Evolutionary conservation across 106 monocot species (phyloP).

Genomic region (Dioscorea alata): DNA sequence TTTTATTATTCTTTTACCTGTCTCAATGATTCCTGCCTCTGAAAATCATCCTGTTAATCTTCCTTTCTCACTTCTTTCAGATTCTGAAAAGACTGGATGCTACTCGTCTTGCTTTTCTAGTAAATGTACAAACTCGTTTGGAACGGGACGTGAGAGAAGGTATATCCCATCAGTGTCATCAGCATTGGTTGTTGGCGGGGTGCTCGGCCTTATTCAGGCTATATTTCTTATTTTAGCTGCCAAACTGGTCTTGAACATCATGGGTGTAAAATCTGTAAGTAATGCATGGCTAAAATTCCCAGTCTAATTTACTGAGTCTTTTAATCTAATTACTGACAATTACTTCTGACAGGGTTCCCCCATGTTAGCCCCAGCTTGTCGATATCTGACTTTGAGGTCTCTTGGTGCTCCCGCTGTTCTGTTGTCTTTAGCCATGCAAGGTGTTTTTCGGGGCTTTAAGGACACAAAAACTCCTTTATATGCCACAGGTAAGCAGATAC

Average conservation of each 20-base stretch:
- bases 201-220: constrained; percentile 65
- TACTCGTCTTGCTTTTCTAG: background rate
- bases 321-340: too few relatives aligned
- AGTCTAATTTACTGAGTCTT: too few relatives aligned
- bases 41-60: background rate
- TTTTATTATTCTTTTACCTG: too few relatives aligned
- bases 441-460: constrained; percentile 67
- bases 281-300: too few relatives aligned
- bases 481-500: constrained; percentile 42
- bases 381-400: constrained; percentile 53
- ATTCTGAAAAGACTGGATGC: constrained; percentile 14
- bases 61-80: constrained; percentile 21
- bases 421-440: constrained; percentile 67
- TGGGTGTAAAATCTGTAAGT: constrained; percentile 85
- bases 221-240: constrained; percentile 47
- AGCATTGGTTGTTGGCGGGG: constrained; percentile 60
- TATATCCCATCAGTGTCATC: constrained; percentile 80
- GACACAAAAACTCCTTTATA: constrained; percentile 64
- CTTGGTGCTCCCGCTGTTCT: constrained; percentile 78
- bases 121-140: constrained; percentile 4
- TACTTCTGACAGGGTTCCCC: constrained; percentile 26
- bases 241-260: constrained; percentile 43
- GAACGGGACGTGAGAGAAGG: constrained; percentile 15
- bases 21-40: too few relatives aligned
- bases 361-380: constrained; percentile 49